Conservation (phyloP, 1,284 basidiomycete genomes). For the Ustilago cynodontis region DNA sequence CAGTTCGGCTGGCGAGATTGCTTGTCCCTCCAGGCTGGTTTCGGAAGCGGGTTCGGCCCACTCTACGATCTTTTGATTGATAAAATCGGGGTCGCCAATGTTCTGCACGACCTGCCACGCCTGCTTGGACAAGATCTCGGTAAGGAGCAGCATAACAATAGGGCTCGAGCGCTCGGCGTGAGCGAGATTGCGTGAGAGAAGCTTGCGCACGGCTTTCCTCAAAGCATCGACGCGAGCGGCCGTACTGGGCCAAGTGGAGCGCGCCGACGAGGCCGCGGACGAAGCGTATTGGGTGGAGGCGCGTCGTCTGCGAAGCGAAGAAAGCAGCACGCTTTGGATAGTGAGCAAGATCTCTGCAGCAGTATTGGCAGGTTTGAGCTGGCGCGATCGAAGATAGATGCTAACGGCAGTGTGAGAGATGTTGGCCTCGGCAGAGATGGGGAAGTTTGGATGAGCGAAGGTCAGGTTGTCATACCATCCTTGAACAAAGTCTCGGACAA, state of each 20-base stretch:
- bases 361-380: constrained; percentile 51
- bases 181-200: constrained; percentile 54
- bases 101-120: constrained; percentile 60
- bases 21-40: constrained; percentile 42
- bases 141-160: constrained; percentile 52
- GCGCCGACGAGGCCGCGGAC: constrained; percentile 14
- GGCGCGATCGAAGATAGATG: constrained; percentile 44
- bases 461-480: constrained; percentile 61
- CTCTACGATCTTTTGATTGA: constrained; percentile 61
- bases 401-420: constrained; percentile 55
- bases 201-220: constrained; percentile 51
- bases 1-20: constrained; percentile 47
- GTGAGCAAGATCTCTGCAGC: constrained; percentile 60
- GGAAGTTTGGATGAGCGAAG: constrained; percentile 59
- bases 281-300: constrained; percentile 12
- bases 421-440: constrained; percentile 49
- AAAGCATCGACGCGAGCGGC: constrained; percentile 54
- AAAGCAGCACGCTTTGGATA: constrained; percentile 55
- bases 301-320: constrained; percentile 49
- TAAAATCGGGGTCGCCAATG: constrained; percentile 62
- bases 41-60: constrained; percentile 53
- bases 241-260: constrained; percentile 50
- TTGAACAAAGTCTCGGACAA: constrained; percentile 60
- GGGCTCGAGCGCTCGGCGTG: constrained; percentile 47
- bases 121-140: constrained; percentile 60